These are phyloP conservation scores for Botrytis fabae DNA, from an alignment of 2,329 filamentous ascomycete genomes.

Conservation along the genomic window DNA sequence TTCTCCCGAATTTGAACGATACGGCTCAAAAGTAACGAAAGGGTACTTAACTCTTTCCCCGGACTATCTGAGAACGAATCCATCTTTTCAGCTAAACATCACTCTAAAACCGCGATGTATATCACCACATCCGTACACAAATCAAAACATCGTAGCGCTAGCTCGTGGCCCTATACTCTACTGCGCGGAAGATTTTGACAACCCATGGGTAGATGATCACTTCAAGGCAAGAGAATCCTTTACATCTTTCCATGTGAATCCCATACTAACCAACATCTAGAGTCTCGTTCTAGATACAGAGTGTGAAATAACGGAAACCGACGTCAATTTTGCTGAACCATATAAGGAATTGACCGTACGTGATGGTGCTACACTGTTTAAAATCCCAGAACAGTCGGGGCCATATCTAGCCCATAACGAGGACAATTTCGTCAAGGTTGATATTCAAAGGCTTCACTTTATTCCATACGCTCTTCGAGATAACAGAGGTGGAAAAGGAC, in stretches of 20 bases:
- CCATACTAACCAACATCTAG: not conserved
- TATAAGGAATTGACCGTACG: constrained; percentile 31
- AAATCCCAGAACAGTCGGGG: constrained; percentile 5
- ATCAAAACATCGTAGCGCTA: constrained; percentile 54
- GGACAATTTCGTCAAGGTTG: not conserved
- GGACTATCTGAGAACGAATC: constrained; percentile 44
- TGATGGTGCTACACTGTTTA: constrained; percentile 28
- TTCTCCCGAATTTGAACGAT: constrained; percentile 24
- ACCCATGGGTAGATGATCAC: constrained; percentile 55
- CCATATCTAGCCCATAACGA: constrained; percentile 21
- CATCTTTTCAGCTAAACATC: constrained; percentile 48
- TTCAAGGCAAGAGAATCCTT: constrained; percentile 44
- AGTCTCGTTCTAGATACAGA: constrained; percentile 30
- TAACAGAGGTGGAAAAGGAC: constrained; percentile 54
- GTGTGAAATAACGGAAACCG: constrained; percentile 27
- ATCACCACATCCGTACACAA: constrained; percentile 56
- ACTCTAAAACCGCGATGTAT: constrained; percentile 51
- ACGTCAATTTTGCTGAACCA: constrained; percentile 27
- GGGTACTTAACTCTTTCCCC: constrained; percentile 53
- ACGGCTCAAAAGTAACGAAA: constrained; percentile 33
- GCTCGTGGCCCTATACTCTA: constrained; percentile 60
- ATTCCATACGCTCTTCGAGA: constrained; percentile 57
- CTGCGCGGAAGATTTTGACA: constrained; percentile 60
- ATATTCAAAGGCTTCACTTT: constrained; percentile 47
- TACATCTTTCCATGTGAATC: not conserved